These are phyloP conservation scores for Tolypocladium ovalisporum DNA, from an alignment of 2,329 filamentous ascomycete genomes.

Conservation along the genomic window DNA sequence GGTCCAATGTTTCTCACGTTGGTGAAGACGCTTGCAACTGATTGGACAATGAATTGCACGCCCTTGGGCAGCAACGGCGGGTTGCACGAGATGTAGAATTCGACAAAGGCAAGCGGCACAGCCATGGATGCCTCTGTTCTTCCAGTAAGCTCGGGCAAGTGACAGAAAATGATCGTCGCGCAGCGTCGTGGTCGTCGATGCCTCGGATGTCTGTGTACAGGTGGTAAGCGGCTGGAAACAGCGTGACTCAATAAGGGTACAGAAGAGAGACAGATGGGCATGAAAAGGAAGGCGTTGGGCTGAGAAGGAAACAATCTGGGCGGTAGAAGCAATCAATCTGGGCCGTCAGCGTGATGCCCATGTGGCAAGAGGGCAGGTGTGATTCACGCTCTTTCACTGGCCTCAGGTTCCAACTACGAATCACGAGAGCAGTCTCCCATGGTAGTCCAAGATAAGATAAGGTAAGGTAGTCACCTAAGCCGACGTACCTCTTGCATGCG, in stretches of 20 bases:
- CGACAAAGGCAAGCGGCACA: conserved; percentile 5
- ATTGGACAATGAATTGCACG: conserved; percentile 14
- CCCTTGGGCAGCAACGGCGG: conserved; percentile 20
- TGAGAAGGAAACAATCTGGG: background rate
- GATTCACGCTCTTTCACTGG: background rate
- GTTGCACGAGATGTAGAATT: conserved; percentile 24
- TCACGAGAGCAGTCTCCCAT: too few relatives aligned
- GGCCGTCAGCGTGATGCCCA: background rate
- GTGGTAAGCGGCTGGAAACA: background rate
- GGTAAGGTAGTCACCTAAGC: too few relatives aligned
- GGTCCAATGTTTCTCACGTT: background rate
- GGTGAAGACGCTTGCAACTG: background rate
- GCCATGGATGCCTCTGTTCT: background rate
- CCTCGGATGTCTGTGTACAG: background rate
- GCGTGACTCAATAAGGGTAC: too few relatives aligned
- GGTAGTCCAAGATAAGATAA: background rate
- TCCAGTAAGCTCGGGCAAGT: background rate
- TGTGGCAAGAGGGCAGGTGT: background rate
- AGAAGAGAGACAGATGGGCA: background rate
- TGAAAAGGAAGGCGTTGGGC: background rate
- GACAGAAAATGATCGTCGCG: too few relatives aligned
- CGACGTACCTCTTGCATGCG: background rate
- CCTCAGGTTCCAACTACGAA: background rate
- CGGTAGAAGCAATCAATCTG: too few relatives aligned
- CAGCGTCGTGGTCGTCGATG: background rate